Evolutionary conservation across 2,329 filamentous ascomycete species (phyloP).

Genomic region (Cercospora sojina): DNA sequence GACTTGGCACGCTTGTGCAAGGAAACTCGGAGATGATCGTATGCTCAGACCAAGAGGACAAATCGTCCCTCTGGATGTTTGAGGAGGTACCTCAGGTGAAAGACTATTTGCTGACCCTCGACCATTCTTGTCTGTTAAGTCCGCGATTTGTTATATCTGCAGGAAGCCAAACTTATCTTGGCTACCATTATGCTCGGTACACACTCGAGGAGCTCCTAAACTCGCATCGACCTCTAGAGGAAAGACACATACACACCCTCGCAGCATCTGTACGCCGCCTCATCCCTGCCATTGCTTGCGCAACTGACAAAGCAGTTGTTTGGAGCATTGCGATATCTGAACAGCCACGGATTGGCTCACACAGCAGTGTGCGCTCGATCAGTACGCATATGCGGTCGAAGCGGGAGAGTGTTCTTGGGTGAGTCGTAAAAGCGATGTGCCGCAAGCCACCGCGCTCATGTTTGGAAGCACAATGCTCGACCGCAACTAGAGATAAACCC

Average conservation of each 20-base stretch:
- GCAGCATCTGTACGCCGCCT: not conserved
- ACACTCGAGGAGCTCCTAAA: slow-evolving; percentile 19
- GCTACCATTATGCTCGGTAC: slow-evolving; percentile 6
- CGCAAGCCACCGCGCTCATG: not conserved
- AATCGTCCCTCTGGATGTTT: not conserved
- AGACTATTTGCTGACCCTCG: not conserved
- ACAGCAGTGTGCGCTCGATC: not conserved
- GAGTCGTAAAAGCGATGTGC: not conserved
- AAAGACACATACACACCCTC: slow-evolving; percentile 1
- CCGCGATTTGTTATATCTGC: not conserved
- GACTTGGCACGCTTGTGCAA: not conserved
- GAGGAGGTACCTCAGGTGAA: not conserved
- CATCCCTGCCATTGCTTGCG: not conserved
- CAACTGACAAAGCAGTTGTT: not conserved
- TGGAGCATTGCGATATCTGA: not conserved
- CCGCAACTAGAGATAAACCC: not conserved
- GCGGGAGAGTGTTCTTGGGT: not conserved
- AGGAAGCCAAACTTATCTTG: not conserved
- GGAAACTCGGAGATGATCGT: not conserved
- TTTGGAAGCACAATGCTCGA: not conserved
- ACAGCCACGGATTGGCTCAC: not conserved
- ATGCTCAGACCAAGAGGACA: not conserved
- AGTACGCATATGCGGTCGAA: not conserved
- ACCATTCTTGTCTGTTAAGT: not conserved
- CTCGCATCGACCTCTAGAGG: slow-evolving; percentile 3